A percentile compares a stretch with the other conserved stretches of the same genome.
phyloP scores from a whole-genome alignment of 768 basidiomycete species.

The Lactifluus hygrophoroides region DNA sequence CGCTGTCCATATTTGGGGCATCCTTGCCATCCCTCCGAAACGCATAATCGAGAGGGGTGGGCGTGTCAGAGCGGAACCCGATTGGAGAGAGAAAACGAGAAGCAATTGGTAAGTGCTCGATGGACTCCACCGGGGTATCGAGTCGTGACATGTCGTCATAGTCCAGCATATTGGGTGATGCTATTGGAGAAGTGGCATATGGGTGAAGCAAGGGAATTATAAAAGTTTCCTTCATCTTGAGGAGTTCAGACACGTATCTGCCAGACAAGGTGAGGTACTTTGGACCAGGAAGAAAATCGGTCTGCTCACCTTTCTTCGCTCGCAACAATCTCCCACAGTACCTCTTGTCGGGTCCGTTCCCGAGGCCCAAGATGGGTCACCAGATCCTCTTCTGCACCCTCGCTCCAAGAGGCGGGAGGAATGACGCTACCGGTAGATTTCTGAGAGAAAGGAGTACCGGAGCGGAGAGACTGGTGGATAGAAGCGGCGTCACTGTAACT shows the following conservation, averaged over 20 bases:
- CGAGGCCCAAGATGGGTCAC: slow-evolving; percentile 88
- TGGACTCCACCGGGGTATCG: slow-evolving; percentile 60
- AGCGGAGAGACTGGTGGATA: slow-evolving; percentile 60
- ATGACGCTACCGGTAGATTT: slow-evolving; percentile 66
- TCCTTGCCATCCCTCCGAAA: slow-evolving; percentile 37
- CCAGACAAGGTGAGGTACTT: background rate
- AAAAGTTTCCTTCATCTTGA: slow-evolving; percentile 90
- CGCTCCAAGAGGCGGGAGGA: slow-evolving; percentile 81
- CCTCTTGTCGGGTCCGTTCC: slow-evolving; percentile 93
- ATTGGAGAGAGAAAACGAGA: slow-evolving; percentile 80
- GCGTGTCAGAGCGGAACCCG: slow-evolving; percentile 40
- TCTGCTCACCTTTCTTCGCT: slow-evolving; percentile 80
- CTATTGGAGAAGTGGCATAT: slow-evolving; percentile 49
- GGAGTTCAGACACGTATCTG: slow-evolving; percentile 88
- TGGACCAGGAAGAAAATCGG: slow-evolving; percentile 16
- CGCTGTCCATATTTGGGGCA: slow-evolving; percentile 60
- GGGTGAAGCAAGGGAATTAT: slow-evolving; percentile 87
- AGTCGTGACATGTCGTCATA: slow-evolving; percentile 58
- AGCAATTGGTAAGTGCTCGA: slow-evolving; percentile 78
- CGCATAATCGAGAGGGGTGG: slow-evolving; percentile 26
- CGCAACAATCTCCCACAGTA: slow-evolving; percentile 92
- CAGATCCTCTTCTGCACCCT: slow-evolving; percentile 89
- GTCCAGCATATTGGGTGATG: slow-evolving; percentile 51
- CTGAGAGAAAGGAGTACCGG: slow-evolving; percentile 74
- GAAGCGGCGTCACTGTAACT: slow-evolving; percentile 39